Percentiles rank a stretch among this genome's conserved stretches.
Evolutionary conservation across 148 eudicot species (phyloP).

Genomic region (Drosera capensis): DNA sequence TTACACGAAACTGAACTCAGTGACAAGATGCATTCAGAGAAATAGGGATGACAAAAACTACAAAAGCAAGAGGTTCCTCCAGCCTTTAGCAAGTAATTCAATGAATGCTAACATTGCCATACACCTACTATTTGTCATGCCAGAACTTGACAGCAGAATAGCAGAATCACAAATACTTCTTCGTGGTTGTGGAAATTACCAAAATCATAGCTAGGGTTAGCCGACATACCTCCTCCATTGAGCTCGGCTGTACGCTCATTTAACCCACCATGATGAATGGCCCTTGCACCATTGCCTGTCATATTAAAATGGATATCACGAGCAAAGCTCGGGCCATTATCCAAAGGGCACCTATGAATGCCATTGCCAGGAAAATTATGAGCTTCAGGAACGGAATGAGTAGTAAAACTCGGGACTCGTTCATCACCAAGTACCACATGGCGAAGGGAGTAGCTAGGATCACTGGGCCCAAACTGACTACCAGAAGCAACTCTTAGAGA

Average conservation of each 20-base stretch:
- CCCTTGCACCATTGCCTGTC: slow-evolving; percentile 18
- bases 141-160: too few relatives aligned
- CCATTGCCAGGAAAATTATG: slow-evolving; percentile 13
- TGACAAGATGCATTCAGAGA: too few relatives aligned
- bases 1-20: too few relatives aligned
- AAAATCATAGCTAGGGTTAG: too few relatives aligned
- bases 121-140: too few relatives aligned
- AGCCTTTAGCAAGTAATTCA: too few relatives aligned
- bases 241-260: slow-evolving; percentile 26
- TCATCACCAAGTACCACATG: slow-evolving; percentile 20
- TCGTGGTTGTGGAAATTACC: too few relatives aligned
- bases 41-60: too few relatives aligned
- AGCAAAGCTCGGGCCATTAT: slow-evolving; percentile 14
- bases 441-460: slow-evolving; percentile 17
- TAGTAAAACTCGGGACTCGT: slow-evolving; percentile 22
- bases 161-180: too few relatives aligned
- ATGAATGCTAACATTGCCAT: too few relatives aligned
- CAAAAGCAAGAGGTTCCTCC: too few relatives aligned
- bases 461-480: slow-evolving; percentile 23
- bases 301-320: slow-evolving; percentile 14
- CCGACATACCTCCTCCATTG: slow-evolving; percentile 33
- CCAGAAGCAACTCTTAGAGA: slow-evolving; percentile 22
- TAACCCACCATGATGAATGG: slow-evolving; percentile 17
- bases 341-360: slow-evolving; percentile 16
- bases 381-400: slow-evolving; percentile 33